Evolutionary conservation across 2,329 filamentous ascomycete species (phyloP), one percentile per base, ranked within the genome.

Genomic region (Fusarium sp.): DNA sequence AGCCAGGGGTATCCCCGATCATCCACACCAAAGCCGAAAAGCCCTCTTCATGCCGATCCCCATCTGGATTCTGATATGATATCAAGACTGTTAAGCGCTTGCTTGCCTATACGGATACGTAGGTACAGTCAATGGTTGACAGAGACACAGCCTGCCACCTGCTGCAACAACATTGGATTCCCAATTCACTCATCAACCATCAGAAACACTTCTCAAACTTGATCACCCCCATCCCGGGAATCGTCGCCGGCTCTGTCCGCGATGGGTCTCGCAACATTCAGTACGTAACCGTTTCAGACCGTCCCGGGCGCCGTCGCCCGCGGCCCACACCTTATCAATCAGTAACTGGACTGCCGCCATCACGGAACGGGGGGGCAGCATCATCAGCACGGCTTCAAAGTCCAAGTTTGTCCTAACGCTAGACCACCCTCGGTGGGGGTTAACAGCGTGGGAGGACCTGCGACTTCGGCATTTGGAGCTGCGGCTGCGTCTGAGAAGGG

Each of bases 321-420:
- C 14, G 58, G 50, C 50, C 71, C 67, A 64, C 67, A 56, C 66
- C 72, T 77, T 77, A 77, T 77, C 76, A 77, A 77, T 77, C 76
- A 77, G 76, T 71, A 31, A 69, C 50, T 50, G 59, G 37, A 22
- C 45, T 67, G 74, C 64, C 59, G 56, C 69, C 71, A 69, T 73
- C 70, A 72, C 73, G 52, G 52, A 56, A 56, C 52, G 52, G 52
- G 20, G 27, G 27, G 27, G 27, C 27, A 29, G 27, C 27, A 29
- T 29, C 67, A 74, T 66, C 75, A 71, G 70, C 70, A 59, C 29
- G 52, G 52, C 52, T 56, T 56, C 52, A 56, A 20, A 18, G 52
- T 16, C n/a, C 52, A 56, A 56, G n/a, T 34, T 34, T 31, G 29
- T 40, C 57, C 47, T 40, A 45, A 45, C 59, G 35, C 70, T 35